Conservation (phyloP, 768 basidiomycete genomes). For the Boletales sp. region DNA sequence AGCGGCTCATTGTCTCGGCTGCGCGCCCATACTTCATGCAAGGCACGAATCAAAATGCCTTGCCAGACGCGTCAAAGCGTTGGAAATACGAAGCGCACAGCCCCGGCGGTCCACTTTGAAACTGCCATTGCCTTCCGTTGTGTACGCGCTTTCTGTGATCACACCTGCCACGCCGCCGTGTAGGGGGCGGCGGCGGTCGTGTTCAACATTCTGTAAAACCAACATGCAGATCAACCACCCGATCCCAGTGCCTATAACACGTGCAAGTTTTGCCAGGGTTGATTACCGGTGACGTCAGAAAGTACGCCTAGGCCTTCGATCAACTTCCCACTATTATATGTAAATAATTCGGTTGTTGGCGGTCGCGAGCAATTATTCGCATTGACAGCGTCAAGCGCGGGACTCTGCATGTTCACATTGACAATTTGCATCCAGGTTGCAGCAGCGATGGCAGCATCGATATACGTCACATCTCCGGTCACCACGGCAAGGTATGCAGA, state of each 20-base stretch:
- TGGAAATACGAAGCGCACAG: neutral
- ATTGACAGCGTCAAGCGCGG: constrained; percentile 47
- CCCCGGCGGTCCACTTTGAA: constrained; percentile 41
- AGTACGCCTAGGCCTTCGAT: constrained; percentile 50
- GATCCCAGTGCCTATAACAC: constrained; percentile 5
- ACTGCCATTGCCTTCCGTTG: constrained; percentile 42
- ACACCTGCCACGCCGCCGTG: constrained; percentile 46
- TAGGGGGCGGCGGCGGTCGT: constrained; percentile 42
- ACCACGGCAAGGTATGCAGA: constrained; percentile 49
- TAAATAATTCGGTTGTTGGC: constrained; percentile 45
- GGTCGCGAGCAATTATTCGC: constrained; percentile 46
- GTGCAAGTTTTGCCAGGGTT: constrained; percentile 41
- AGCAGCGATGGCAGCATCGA: constrained; percentile 41
- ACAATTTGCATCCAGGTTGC: constrained; percentile 47
- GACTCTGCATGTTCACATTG: constrained; percentile 39
- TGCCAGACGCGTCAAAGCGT: neutral
- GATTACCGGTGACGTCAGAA: constrained; percentile 38
- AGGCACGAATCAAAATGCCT: constrained; percentile 46
- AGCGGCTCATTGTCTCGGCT: constrained; percentile 37
- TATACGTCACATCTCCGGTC: constrained; percentile 44
- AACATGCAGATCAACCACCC: neutral
- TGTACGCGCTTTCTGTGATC: constrained; percentile 49
- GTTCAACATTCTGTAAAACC: constrained; percentile 31
- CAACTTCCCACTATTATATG: constrained; percentile 53
- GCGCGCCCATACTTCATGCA: constrained; percentile 43